phyloP scores from a whole-genome alignment of 805 yeast species.

The Suhomyces sp. region DNA sequence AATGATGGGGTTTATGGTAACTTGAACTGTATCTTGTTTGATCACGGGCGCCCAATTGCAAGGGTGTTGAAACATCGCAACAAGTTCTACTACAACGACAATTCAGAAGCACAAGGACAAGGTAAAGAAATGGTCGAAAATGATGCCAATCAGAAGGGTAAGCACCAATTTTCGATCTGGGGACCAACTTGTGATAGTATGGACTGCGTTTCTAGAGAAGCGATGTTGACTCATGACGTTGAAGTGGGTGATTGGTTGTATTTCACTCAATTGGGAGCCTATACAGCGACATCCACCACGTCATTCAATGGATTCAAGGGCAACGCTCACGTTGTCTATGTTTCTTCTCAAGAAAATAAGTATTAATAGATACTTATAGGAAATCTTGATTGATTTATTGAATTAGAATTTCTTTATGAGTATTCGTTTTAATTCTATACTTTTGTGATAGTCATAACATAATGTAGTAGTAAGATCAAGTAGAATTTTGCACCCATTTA shows the following conservation, averaged over 20 bases:
- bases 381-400: too few species aligned
- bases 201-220: conserved; percentile 67
- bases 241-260: conserved; percentile 90
- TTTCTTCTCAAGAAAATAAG: conserved; percentile 23
- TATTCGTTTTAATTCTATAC: too few species aligned
- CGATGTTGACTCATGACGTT: conserved; percentile 57
- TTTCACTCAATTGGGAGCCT: conserved; percentile 84
- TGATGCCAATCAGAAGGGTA: conserved; percentile 19
- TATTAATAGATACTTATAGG: too few species aligned
- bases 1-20: conserved; percentile 97
- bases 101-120: conserved; percentile 4
- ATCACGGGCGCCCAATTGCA: conserved; percentile 81
- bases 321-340: conserved; percentile 59
- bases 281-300: conserved; percentile 90
- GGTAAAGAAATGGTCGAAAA: conserved; percentile 7
- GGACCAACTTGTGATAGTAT: conserved; percentile 98
- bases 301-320: conserved; percentile 85
- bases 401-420: too few species aligned
- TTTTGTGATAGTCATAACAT: too few species aligned
- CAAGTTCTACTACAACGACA: conserved; percentile 39
- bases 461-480: too few species aligned
- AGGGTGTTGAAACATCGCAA: conserved; percentile 59
- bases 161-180: conserved; percentile 72
- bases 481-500: too few species aligned
- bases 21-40: conserved; percentile 89